A percentile compares a stretch with the other conserved stretches of the same genome.
Conservation (phyloP, 1,284 basidiomycete species). For the Porodaedalea pini region DNA sequence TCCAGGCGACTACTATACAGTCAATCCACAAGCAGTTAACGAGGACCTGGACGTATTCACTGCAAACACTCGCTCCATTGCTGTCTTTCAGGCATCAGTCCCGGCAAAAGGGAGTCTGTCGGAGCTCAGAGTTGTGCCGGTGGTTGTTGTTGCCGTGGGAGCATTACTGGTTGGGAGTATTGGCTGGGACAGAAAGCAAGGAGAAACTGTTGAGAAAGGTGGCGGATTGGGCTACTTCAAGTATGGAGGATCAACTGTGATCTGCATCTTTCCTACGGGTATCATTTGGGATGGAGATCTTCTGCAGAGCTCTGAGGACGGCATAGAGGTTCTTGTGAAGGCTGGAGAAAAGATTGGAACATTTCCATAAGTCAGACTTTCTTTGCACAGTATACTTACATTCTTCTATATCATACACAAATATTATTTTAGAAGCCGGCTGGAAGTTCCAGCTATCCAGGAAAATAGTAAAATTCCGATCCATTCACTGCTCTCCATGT, state of each 20-base stretch:
- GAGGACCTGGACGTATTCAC: constrained; percentile 43
- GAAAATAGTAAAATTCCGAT: constrained; percentile 5
- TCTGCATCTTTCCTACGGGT: constrained; percentile 37
- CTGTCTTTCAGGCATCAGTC: constrained; percentile 3
- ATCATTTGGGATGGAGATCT: constrained; percentile 45
- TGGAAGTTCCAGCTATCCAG: neutral
- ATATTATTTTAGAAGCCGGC: no score
- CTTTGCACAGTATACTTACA: neutral
- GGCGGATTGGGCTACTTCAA: constrained; percentile 26
- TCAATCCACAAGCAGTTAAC: constrained; percentile 51
- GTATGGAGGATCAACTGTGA: constrained; percentile 37
- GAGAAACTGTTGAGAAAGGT: constrained; percentile 23
- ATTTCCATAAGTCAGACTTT: neutral
- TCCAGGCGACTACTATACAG: constrained; percentile 34
- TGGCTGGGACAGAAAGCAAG: constrained; percentile 25
- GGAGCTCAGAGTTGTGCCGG: constrained; percentile 21
- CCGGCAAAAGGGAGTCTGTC: neutral
- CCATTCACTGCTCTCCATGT: constrained; percentile 13
- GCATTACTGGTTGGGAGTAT: constrained; percentile 30
- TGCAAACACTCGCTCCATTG: constrained; percentile 35
- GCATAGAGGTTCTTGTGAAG: constrained; percentile 45
- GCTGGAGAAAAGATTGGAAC: constrained; percentile 33
- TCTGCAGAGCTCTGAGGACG: constrained; percentile 34
- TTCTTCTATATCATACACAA: no score
- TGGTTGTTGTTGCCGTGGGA: constrained; percentile 29